Evolutionary conservation across 495 filamentous ascomycete genomes (phyloP).

Genomic region (Darksidea phi): DNA sequence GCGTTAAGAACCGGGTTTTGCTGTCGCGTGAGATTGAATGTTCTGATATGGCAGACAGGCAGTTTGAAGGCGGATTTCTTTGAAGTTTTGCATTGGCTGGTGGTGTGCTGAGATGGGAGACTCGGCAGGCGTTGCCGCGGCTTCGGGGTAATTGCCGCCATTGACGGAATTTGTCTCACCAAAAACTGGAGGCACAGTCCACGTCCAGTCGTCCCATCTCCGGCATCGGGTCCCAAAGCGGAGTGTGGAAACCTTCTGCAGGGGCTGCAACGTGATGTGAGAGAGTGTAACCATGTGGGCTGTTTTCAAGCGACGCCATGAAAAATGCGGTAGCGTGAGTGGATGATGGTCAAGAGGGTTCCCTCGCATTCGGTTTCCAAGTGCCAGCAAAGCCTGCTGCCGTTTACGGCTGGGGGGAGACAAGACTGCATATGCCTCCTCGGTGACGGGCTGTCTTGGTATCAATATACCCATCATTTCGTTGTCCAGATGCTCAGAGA

Average conservation of each 20-base stretch:
- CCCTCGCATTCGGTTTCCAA: neutral
- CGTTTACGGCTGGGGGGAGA: too few relatives aligned
- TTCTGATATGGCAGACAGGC: neutral
- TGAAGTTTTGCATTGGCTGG: neutral
- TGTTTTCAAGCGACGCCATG: neutral
- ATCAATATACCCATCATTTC: conserved; percentile 16
- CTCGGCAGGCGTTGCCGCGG: conserved; percentile 11
- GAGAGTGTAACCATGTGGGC: conserved; percentile 1
- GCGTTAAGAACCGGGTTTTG: conserved; percentile 16
- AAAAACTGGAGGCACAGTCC: conserved; percentile 1
- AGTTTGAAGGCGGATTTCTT: neutral
- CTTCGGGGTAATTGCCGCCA: conserved; percentile 13
- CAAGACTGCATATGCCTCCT: neutral
- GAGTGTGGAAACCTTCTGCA: conserved; percentile 2
- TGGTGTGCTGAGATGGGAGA: neutral
- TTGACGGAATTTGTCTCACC: neutral
- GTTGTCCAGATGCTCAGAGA: neutral
- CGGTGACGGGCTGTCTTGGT: neutral
- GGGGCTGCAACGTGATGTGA: conserved; percentile 21
- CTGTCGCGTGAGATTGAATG: neutral
- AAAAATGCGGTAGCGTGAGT: neutral
- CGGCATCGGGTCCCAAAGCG: conserved; percentile 23
- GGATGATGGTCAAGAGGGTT: neutral
- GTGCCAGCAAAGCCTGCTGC: neutral
- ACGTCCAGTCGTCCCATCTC: conserved; percentile 2